These are phyloP conservation scores for Solanum chacoense DNA, from an alignment of 305 asterid genomes.

Conservation along the genomic window DNA sequence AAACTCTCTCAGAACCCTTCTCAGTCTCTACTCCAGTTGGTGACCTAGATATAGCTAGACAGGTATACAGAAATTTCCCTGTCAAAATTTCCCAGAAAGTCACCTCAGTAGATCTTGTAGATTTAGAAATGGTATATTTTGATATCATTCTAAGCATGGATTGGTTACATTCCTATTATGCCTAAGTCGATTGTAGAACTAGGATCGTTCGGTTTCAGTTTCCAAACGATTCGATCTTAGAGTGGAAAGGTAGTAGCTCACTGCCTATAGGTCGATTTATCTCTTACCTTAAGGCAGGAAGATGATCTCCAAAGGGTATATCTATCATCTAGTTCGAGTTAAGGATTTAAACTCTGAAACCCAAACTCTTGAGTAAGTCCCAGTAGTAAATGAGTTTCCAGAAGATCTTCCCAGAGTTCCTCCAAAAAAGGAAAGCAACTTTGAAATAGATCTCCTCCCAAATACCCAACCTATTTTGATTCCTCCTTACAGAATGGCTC, in stretches of 20 bases:
- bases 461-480: neutral
- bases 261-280: too few relatives aligned
- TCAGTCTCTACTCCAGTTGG: neutral
- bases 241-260: too few relatives aligned
- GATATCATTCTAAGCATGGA: neutral
- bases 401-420: neutral
- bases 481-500: neutral
- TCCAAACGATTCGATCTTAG: too few relatives aligned
- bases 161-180: neutral
- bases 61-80: neutral
- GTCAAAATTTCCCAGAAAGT: neutral
- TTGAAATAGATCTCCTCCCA: neutral
- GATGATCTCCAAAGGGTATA: neutral
- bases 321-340: neutral
- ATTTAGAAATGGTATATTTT: neutral
- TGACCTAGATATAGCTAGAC: neutral
- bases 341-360: neutral
- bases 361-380: neutral
- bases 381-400: neutral
- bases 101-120: neutral
- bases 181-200: neutral
- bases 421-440: neutral
- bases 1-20: neutral
- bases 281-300: too few relatives aligned
- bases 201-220: too few relatives aligned